Evolutionary conservation across 768 basidiomycete genomes (phyloP).

Genomic region (Cystobasidiopsis lactophilus): DNA sequence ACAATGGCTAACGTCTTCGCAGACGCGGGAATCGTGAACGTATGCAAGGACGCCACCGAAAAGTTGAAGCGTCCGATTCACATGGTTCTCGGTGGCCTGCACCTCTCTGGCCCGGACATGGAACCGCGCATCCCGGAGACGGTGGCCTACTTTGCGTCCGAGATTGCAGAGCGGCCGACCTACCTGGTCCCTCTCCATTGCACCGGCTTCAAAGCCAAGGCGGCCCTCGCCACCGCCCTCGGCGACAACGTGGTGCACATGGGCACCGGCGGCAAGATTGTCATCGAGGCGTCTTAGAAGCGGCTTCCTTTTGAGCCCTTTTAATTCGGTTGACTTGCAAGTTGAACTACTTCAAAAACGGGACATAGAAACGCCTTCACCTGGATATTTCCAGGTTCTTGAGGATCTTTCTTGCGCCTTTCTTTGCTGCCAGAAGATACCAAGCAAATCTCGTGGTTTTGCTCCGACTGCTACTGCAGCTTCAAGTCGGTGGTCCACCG

Average conservation of each 20-base stretch:
- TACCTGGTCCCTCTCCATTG: slow-evolving; percentile 72
- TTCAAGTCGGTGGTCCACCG: too few species aligned
- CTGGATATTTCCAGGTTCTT: too few species aligned
- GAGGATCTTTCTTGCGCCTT: too few species aligned
- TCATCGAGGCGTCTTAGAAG: slow-evolving; percentile 23
- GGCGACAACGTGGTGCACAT: slow-evolving; percentile 59
- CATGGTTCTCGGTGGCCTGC: slow-evolving; percentile 66
- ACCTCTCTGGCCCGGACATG: slow-evolving; percentile 53
- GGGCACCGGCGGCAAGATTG: slow-evolving; percentile 46
- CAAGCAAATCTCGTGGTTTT: too few species aligned
- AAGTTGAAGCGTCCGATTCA: slow-evolving; percentile 46
- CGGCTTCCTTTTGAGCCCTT: too few species aligned
- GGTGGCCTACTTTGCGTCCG: slow-evolving; percentile 43
- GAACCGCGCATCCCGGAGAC: slow-evolving; percentile 43
- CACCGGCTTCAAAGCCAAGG: slow-evolving; percentile 52
- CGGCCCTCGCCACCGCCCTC: slow-evolving; percentile 44
- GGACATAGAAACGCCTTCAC: too few species aligned
- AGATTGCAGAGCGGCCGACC: slow-evolving; percentile 39
- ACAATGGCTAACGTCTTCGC: neutral
- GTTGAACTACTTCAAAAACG: too few species aligned
- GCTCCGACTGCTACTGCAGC: too few species aligned
- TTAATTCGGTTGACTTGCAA: too few species aligned
- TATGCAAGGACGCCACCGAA: slow-evolving; percentile 44
- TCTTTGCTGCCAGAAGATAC: too few species aligned
- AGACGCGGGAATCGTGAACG: slow-evolving; percentile 65